Conservation (phyloP, 257 asterid genomes). For the Przewalskia tangutica region DNA sequence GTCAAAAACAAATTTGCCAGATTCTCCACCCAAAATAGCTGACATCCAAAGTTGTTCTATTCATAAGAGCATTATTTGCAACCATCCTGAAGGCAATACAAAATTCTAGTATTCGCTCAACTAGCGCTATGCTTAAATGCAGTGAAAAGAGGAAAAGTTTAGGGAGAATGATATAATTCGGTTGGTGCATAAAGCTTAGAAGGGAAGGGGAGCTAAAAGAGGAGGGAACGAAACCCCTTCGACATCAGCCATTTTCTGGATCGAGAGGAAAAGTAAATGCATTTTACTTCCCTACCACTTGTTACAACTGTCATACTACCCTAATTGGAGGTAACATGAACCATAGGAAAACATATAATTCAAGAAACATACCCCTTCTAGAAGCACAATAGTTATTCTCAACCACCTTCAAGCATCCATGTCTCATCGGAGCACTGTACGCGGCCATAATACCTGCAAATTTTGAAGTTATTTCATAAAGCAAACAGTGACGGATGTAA, state of each 20-base stretch:
- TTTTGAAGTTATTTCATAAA: background rate
- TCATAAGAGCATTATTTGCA: background rate
- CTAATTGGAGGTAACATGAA: slow-evolving; percentile 5
- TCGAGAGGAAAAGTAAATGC: background rate
- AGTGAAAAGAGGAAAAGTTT: background rate
- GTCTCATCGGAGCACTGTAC: slow-evolving; percentile 57
- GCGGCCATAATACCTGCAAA: slow-evolving; percentile 72
- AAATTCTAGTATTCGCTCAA: background rate
- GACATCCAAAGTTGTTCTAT: background rate
- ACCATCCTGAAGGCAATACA: background rate
- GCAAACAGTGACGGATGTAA: background rate
- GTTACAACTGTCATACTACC: background rate
- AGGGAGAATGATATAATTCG: background rate
- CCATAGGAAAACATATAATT: slow-evolving; percentile 1
- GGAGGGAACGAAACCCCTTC: background rate
- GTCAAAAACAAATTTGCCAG: background rate
- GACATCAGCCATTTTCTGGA: background rate
- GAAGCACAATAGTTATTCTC: slow-evolving; percentile 89
- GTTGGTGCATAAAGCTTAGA: background rate
- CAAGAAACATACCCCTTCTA: slow-evolving; percentile 56
- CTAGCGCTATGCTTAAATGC: background rate
- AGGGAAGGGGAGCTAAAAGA: background rate
- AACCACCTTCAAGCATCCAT: slow-evolving; percentile 91
- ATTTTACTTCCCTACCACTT: background rate
- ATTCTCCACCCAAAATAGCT: background rate